A percentile compares a stretch with the other conserved stretches of the same genome.
phyloP scores from a whole-genome alignment of 2,329 filamentous ascomycete genomes.

The Paecilomyces variotii region DNA sequence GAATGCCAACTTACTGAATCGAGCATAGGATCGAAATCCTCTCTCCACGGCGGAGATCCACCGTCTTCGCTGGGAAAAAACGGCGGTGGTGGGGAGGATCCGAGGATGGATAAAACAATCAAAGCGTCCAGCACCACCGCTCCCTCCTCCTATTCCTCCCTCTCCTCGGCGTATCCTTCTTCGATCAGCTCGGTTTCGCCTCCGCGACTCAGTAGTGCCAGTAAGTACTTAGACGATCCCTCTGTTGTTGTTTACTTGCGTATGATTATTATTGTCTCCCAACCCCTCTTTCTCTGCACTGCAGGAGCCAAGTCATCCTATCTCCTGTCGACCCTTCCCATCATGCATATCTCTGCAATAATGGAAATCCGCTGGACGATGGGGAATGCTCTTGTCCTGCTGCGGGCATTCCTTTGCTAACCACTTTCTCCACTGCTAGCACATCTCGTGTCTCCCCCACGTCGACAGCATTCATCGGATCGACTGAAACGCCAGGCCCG shows the following conservation, averaged over 20 bases:
- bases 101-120: background rate
- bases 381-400: background rate
- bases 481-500: slow-evolving; percentile 16
- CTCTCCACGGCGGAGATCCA: background rate
- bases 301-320: background rate
- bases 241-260: background rate
- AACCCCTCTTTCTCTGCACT: background rate
- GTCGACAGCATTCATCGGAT: slow-evolving; percentile 17
- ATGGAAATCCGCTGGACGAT: background rate
- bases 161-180: background rate
- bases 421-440: slow-evolving; percentile 13
- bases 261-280: background rate
- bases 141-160: background rate
- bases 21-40: background rate
- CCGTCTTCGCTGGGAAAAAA: background rate
- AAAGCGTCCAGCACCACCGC: background rate
- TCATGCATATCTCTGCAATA: background rate
- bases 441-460: slow-evolving; percentile 15
- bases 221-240: background rate
- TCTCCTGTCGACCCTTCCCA: background rate
- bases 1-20: background rate
- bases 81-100: background rate
- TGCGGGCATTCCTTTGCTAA: slow-evolving; percentile 20
- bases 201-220: background rate
- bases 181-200: background rate